Base-by-base conservation (phyloP, 2,329 filamentous ascomycete species). In the Ophiostoma piceae region DNA sequence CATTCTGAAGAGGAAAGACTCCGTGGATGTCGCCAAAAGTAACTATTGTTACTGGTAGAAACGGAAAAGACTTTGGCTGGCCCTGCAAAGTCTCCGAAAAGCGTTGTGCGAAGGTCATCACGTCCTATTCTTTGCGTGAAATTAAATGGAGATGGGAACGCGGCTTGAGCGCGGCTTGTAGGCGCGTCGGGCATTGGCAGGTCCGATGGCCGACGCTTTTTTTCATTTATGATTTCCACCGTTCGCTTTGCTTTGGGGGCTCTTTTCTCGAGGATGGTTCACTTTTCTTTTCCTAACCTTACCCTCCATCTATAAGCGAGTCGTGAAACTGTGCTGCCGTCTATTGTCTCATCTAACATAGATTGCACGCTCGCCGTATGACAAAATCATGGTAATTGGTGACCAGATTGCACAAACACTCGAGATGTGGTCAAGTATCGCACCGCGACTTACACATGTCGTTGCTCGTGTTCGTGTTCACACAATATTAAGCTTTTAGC, bases 381-480 rank as follows among this genome's bases (percentile, higher is more conserved):
- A 26, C 22, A 12, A 57, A 14, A 26, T 26, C 6, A n/a, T 16
- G 51, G 11, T 8, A 19, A n/a, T n/a, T 47, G 16, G 19, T 8
- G 5, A 8, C 43, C 16, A n/a, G 5, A 47, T 47, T 2, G 16
- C 16, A 47, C 26, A 57, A 26, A 26, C 16, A 26, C 51, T 26
- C 22, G 51, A 26, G 51, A 57, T 26, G 51, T 57, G 3, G 26
- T 11, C n/a, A 3, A 14, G 22, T 11, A 12, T 26, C 16, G 8
- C 22, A 26, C 22, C 9, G 6, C 22, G 9, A 57, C n/a, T 26
- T 22, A 26, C 2, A 57, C n/a, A 57, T 57, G 51, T 57, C 51
- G 51, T 57, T 16, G 51, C 51, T 57, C 51, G 51, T 57, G 51
- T 57, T 57, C 51, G 51, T 9, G 22, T 57, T 57, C n/a, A 57